Conservation (phyloP, 2,329 filamentous ascomycete genomes). For the Microdochium nivale region DNA sequence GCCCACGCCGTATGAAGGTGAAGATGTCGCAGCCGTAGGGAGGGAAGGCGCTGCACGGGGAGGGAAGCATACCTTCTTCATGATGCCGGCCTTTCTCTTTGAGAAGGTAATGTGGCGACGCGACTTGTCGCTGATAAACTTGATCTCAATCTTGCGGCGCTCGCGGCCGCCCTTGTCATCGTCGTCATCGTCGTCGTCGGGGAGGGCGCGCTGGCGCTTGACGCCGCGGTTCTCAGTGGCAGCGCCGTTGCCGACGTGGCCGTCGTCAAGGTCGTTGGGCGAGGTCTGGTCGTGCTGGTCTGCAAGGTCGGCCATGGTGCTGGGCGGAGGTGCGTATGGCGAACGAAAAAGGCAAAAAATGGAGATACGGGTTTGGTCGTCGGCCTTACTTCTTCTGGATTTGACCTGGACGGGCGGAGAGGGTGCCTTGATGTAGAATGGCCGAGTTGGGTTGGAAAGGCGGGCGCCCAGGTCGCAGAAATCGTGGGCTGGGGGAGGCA, state of each 20-base stretch:
- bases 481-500: background rate
- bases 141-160: slow-evolving; percentile 99
- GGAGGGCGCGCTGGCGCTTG: slow-evolving; percentile 78
- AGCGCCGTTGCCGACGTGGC: slow-evolving; percentile 66
- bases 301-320: slow-evolving; percentile 68
- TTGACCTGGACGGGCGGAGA: slow-evolving; percentile 35
- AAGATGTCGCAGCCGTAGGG: slow-evolving; percentile 6
- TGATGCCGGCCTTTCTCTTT: slow-evolving; percentile 98
- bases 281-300: slow-evolving; percentile 71
- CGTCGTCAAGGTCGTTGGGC: slow-evolving; percentile 64
- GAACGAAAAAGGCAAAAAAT: slow-evolving; percentile 44
- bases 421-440: slow-evolving; percentile 29
- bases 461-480: background rate
- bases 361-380: slow-evolving; percentile 56
- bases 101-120: slow-evolving; percentile 99
- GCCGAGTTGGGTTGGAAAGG: background rate
- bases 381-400: slow-evolving; percentile 60
- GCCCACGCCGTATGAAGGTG: slow-evolving; percentile 8
- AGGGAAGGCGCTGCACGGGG: slow-evolving; percentile 1
- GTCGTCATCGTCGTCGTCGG: slow-evolving; percentile 94
- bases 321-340: slow-evolving; percentile 28
- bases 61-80: slow-evolving; percentile 83
- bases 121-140: slow-evolving; percentile 99
- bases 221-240: slow-evolving; percentile 67
- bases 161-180: slow-evolving; percentile 97